Base-by-base conservation (phyloP, 768 basidiomycete genomes). In the Lactarius sp. region DNA sequence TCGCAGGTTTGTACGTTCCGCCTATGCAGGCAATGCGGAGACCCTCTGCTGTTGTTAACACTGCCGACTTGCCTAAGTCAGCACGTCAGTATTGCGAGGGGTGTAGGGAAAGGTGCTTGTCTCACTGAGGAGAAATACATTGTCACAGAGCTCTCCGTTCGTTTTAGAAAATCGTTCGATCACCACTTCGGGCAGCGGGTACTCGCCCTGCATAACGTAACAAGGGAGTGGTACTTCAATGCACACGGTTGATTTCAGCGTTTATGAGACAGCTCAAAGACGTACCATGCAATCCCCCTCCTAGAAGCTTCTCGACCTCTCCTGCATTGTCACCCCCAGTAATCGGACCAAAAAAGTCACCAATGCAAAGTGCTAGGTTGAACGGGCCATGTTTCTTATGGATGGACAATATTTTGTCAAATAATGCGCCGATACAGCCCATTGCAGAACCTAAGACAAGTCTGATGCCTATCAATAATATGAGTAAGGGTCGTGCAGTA, bases 351-450 rank as follows among this genome's bases (percentile, higher is more conserved):
- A 94, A 92, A 76, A 94, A 94, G 74, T 93, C 89, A n/a, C 92
- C 92, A 7, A 79, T 77, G 68, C 90, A 92, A 56, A 94, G 79
- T 7, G 87, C 82, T 60, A 92, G 81, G 71, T 93, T 90, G 72
- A 98, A 98, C 72, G 90, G 91, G 65, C 94, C 94, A 74, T 97
- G 91, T 76, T 96, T 97, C 59, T 85, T 80, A 76, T 98, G 86
- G 68, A 97, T 92, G 34, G 84, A 76, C 64, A 83, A 86, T 69
- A 98, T 82, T 78, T 94, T 97, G 61, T 82, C 73, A 70, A 92
- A 87, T 34, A 95, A 79, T n/a, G 84, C 81, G 37, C 79, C 75
- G 70, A 97, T 84, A 1, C 84, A 82, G 33, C 94, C 94, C 39
- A 79, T 76, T 6, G 90, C 85, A 56, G 94, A 85, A 16, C 94